phyloP scores from a whole-genome alignment of 176 grass and related monocot species.

The Alloteropsis semialata region DNA sequence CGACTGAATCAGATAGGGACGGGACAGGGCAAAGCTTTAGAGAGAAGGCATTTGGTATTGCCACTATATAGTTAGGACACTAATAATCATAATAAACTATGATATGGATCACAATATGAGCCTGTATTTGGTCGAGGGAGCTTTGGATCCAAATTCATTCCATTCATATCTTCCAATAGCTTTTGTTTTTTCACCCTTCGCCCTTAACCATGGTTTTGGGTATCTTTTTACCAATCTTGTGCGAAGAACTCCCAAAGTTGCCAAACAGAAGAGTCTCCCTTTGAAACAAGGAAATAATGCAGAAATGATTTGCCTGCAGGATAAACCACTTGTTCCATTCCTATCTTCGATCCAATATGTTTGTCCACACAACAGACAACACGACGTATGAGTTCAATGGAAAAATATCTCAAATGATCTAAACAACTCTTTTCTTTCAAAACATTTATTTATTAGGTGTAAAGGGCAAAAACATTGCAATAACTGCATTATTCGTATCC shows the following conservation, averaged over 20 bases:
- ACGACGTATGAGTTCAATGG: neutral
- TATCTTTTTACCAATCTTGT: no score
- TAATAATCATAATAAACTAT: neutral
- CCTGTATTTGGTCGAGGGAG: neutral
- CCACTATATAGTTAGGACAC: neutral
- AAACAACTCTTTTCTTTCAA: neutral
- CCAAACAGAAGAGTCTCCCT: no score
- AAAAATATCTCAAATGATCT: neutral
- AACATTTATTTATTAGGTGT: no score
- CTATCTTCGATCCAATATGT: neutral
- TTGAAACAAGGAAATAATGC: neutral
- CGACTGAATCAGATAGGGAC: slow-evolving; percentile 33
- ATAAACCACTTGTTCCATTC: neutral
- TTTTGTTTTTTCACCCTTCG: no score
- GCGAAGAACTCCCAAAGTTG: no score
- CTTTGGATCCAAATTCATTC: neutral
- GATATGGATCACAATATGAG: neutral
- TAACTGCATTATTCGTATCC: no score
- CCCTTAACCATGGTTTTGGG: no score
- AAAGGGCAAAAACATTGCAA: no score
- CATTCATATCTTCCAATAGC: no score
- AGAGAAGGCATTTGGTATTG: slow-evolving; percentile 12
- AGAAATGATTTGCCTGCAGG: neutral
- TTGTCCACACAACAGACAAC: no score
- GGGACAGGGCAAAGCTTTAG: neutral